Evolutionary conservation across 192 early-diverging fungal species (phyloP), one percentile per base, ranked within the genome.

Genomic region (Entomortierella parvispora): DNA sequence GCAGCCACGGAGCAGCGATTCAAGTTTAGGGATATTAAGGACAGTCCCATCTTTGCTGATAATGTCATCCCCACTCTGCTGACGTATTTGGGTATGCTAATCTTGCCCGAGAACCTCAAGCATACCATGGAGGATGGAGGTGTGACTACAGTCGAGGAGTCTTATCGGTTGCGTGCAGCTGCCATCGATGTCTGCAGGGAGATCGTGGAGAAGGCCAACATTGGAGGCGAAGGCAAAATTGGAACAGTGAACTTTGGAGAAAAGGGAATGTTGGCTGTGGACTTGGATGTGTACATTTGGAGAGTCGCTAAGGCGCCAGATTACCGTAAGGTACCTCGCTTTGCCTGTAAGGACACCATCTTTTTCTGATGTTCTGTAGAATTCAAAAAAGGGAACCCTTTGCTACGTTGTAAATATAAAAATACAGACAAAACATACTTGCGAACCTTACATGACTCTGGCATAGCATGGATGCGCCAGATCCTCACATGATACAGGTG

Each of bases 51-150:
- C 20, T 91, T 92, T 80, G 85, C 86, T 0, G 93, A 95, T 62
- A 92, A 90, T 69, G 91, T 91, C 12, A 83, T 95, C 22, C 91
- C 92, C 5, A 85, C 88, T 2, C 80, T 93, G 69, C 69, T 93
- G 59, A 76, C 77, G 37, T 71, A 90, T 59, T 74, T 87, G 20
- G 84, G 83, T 2, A 60, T 93, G 17, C 67, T 92, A 45, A 46
- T 62, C 2, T 43, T 85, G 28, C 86, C 84, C 51, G 58, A 84
- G 15, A 63, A 32, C 2, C 77, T 91, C 67, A 64, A 80, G 43
- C 56, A 79, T 9, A 87, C 87, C 26, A 81, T 90, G 51, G 64
- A 72, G 0, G 68, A 48, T 0, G 79, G 79, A 9, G 88, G 89
- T 48, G 77, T 82, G 1, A 77, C 86, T 10, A 68, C 84, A 1